phyloP scores from a whole-genome alignment of 371 early-diverging fungal species.

The Mucor irregularis region DNA sequence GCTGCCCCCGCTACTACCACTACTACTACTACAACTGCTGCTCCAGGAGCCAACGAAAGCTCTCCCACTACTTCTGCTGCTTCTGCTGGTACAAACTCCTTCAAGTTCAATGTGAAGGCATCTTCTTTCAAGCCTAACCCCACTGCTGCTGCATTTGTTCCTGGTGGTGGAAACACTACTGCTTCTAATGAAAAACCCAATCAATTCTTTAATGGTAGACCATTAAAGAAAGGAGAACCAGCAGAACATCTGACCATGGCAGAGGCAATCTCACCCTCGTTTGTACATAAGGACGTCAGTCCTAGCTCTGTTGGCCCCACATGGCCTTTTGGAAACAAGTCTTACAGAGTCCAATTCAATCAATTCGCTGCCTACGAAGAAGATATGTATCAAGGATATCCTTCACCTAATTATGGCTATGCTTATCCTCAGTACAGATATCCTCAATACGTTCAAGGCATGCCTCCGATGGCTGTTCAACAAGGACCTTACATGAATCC shows the following conservation, averaged over 20 bases:
- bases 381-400: constrained; percentile 36
- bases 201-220: constrained; percentile 35
- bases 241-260: constrained; percentile 24
- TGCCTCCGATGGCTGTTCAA: constrained; percentile 45
- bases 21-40: constrained; percentile 13
- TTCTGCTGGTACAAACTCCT: constrained; percentile 32
- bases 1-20: not conserved
- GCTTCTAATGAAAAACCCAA: constrained; percentile 15
- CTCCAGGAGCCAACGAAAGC: constrained; percentile 15
- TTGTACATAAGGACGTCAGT: constrained; percentile 22
- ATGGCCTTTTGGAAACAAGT: constrained; percentile 53
- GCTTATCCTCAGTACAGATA: constrained; percentile 50
- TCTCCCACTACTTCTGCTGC: constrained; percentile 26
- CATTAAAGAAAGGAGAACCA: constrained; percentile 21
- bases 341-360: constrained; percentile 45
- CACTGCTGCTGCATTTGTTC: constrained; percentile 76
- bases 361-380: constrained; percentile 40
- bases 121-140: constrained; percentile 88
- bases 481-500: constrained; percentile 51
- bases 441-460: constrained; percentile 43
- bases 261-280: constrained; percentile 38
- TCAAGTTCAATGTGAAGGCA: constrained; percentile 86
- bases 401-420: constrained; percentile 46
- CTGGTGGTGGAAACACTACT: constrained; percentile 24
- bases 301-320: constrained; percentile 50